These are phyloP conservation scores for Acidiella bohemica DNA, from an alignment of 495 filamentous ascomycete species.

Conservation along the genomic window DNA sequence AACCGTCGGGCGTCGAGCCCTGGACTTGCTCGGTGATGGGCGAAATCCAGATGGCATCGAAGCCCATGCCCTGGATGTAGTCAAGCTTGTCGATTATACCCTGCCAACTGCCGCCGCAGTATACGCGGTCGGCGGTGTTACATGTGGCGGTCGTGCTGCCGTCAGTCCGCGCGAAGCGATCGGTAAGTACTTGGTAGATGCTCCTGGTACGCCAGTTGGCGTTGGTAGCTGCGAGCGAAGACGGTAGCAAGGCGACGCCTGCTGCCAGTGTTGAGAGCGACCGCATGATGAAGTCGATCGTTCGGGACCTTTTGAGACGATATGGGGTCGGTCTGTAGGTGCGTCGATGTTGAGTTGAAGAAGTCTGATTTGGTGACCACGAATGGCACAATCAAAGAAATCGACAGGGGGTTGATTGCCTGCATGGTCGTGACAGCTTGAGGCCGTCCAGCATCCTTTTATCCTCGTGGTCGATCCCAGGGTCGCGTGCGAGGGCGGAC, in stretches of 20 bases:
- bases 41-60: conserved; percentile 74
- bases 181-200: conserved; percentile 64
- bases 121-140: conserved; percentile 37
- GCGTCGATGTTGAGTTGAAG: no score
- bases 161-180: conserved; percentile 58
- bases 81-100: conserved; percentile 59
- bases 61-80: conserved; percentile 66
- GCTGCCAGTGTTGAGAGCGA: conserved; percentile 1
- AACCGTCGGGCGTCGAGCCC: conserved; percentile 25
- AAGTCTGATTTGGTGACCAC: no score
- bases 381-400: no score
- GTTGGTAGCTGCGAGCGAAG: conserved; percentile 14
- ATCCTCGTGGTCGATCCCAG: no score
- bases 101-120: conserved; percentile 65
- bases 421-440: no score
- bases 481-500: no score
- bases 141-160: conserved; percentile 45
- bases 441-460: no score
- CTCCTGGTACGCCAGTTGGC: conserved; percentile 34
- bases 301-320: background rate
- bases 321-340: background rate
- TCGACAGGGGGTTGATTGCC: no score
- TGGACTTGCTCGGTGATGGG: conserved; percentile 53
- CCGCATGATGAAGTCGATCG: background rate
- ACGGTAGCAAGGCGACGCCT: conserved; percentile 11